Percentiles rank a stretch among this genome's conserved stretches.
Conservation (phyloP, 331 rosid species). For the Telfairia occidentalis region DNA sequence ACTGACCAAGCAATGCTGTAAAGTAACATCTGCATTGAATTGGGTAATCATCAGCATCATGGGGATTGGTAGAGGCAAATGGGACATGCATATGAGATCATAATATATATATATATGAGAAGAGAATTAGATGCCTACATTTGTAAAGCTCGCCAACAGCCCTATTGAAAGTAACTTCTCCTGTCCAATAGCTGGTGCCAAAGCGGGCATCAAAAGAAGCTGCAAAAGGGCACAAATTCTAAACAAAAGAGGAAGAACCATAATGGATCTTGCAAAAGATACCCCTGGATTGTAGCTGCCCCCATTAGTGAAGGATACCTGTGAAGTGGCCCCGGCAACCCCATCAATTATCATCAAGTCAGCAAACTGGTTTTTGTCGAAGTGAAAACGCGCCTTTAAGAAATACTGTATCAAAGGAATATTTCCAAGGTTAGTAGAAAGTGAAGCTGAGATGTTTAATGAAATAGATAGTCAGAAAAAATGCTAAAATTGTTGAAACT, state of each 20-base stretch:
- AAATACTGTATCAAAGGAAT: slow-evolving; percentile 47
- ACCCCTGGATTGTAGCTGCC: background rate
- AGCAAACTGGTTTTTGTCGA: slow-evolving; percentile 65
- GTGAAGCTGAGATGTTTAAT: background rate
- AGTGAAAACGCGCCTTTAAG: slow-evolving; percentile 78
- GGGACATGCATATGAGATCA: background rate
- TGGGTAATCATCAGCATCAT: slow-evolving; percentile 14
- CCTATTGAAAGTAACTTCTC: slow-evolving; percentile 60
- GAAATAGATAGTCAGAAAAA: background rate
- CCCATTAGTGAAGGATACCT: slow-evolving; percentile 20
- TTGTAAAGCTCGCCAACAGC: slow-evolving; percentile 36
- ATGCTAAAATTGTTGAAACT: background rate
- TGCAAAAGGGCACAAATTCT: slow-evolving; percentile 15
- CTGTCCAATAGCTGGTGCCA: slow-evolving; percentile 55
- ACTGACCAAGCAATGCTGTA: slow-evolving; percentile 61
- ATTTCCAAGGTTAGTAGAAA: background rate
- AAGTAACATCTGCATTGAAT: slow-evolving; percentile 40
- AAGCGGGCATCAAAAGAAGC: slow-evolving; percentile 60
- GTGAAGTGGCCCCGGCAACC: slow-evolving; percentile 48
- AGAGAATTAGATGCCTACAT: slow-evolving; percentile 31
- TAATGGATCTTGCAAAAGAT: background rate
- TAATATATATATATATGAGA: background rate
- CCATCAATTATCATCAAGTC: slow-evolving; percentile 61
- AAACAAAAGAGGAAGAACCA: background rate
- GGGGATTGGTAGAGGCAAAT: background rate